Evolutionary conservation across 805 yeast species (phyloP), one percentile per base, ranked within the genome.

Genomic region (Cyberlindnera mycetangii): DNA sequence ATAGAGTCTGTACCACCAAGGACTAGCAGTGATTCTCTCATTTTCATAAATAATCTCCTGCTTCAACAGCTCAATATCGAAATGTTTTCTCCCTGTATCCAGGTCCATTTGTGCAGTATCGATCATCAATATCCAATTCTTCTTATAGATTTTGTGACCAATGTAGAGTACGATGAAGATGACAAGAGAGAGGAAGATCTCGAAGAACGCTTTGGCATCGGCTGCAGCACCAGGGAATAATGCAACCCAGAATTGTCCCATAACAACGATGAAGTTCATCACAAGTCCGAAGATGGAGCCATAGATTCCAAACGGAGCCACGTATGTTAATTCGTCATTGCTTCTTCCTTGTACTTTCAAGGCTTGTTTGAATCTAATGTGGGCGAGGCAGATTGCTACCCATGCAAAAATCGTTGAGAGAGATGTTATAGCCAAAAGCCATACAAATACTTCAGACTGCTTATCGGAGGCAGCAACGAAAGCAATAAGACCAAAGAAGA

Each of bases 191-290:
- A 86, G 68, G 64, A 82, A 85, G 17, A 78, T 67, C 59, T 74
- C 68, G 70, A 86, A 87, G 72, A 86, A 87, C 27, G 55, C 64
- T 30, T 63, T 54, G 5, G 86, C 85, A 57, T 67, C 70, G 41
- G 84, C 78, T 7, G 63, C 37, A 9, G 49, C 71, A 10, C 79
- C 79, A 41, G 95, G 95, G 72, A 72, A 86, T 32, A 85, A 66
- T 5, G 93, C 90, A 45, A 83, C 72, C 88, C 90, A 87, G 71
- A 88, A 85, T 67, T 85, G 90, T 20, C 89, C 87, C 49, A 78
- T 69, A 47, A 89, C 69, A 50, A 87, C 80, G 46, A 83, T 63
- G 28, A 74, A 33, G 60, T 80, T 81, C 57, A 88, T 65, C 15
- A 66, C 46, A 14, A 77, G 56, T 40, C 93, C 93, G 60, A 75